phyloP scores from a whole-genome alignment of 768 basidiomycete species.

The Suillus decipiens region DNA sequence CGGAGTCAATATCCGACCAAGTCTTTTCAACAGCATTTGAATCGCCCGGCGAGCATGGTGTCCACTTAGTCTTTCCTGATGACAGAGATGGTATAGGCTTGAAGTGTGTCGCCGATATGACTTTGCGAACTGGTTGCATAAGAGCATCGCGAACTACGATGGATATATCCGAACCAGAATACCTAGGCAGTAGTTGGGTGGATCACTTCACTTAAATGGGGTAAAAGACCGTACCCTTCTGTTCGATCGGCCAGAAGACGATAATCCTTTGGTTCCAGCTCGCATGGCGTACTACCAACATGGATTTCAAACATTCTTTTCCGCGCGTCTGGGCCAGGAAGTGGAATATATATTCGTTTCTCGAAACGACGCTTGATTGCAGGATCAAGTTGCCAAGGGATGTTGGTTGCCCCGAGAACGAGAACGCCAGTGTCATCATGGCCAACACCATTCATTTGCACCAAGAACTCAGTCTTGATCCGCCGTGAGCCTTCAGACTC shows the following conservation, averaged over 20 bases:
- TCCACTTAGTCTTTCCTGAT: slow-evolving; percentile 60
- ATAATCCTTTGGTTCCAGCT: slow-evolving; percentile 78
- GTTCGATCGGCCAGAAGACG: slow-evolving; percentile 80
- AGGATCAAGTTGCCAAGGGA: slow-evolving; percentile 97
- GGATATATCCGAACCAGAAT: slow-evolving; percentile 94
- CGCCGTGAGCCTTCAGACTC: slow-evolving; percentile 96
- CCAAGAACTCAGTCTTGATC: slow-evolving; percentile 96
- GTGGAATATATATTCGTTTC: slow-evolving; percentile 97
- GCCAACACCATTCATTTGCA: slow-evolving; percentile 99
- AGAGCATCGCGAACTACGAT: slow-evolving; percentile 94
- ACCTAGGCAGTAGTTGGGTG: slow-evolving; percentile 42
- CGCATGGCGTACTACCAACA: slow-evolving; percentile 89
- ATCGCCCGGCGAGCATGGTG: slow-evolving; percentile 96
- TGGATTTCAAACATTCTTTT: slow-evolving; percentile 97
- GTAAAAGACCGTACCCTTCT: slow-evolving; percentile 58
- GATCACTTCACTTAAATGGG: not conserved
- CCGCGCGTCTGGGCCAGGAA: slow-evolving; percentile 91
- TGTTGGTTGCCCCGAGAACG: slow-evolving; percentile 96
- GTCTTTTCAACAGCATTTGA: slow-evolving; percentile 80
- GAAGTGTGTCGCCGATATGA: slow-evolving; percentile 95
- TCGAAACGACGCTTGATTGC: slow-evolving; percentile 99
- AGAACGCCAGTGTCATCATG: slow-evolving; percentile 97
- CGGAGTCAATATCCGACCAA: slow-evolving; percentile 86
- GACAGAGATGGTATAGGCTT: slow-evolving; percentile 48
- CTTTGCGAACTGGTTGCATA: slow-evolving; percentile 98